These are phyloP conservation scores for Syncephalastrum racemosum DNA, from an alignment of 371 early-diverging fungal genomes.

Conservation along the genomic window DNA sequence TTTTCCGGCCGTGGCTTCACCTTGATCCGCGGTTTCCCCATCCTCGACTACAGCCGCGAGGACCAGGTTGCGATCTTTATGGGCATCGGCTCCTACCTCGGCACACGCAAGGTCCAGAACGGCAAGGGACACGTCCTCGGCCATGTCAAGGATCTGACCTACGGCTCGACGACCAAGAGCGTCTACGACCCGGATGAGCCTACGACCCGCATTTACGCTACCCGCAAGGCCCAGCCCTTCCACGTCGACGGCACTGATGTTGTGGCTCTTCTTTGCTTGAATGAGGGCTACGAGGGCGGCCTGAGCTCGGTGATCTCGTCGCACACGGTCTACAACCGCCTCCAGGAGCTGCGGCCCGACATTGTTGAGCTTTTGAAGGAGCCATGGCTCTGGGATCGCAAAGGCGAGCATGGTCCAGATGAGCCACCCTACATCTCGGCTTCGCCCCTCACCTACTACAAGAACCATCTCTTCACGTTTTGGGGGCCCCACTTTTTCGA, in stretches of 20 bases:
- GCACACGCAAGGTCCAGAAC: slow-evolving; percentile 36
- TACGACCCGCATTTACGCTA: slow-evolving; percentile 48
- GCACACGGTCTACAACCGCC: slow-evolving; percentile 43
- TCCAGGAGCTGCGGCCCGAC: slow-evolving; percentile 37
- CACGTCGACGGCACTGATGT: slow-evolving; percentile 49
- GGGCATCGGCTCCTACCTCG: slow-evolving; percentile 47
- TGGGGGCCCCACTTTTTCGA: slow-evolving; percentile 51
- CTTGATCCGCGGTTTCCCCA: slow-evolving; percentile 41
- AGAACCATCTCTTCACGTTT: slow-evolving; percentile 38
- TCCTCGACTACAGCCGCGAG: slow-evolving; percentile 31
- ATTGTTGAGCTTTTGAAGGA: slow-evolving; percentile 43
- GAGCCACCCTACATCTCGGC: slow-evolving; percentile 34
- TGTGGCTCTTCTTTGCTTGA: slow-evolving; percentile 37
- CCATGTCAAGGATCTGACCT: slow-evolving; percentile 43
- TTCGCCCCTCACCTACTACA: slow-evolving; percentile 30
- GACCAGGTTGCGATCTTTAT: slow-evolving; percentile 43
- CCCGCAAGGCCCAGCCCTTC: slow-evolving; percentile 48
- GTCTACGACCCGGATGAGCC: slow-evolving; percentile 39
- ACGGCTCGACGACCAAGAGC: slow-evolving; percentile 38
- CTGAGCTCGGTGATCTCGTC: slow-evolving; percentile 41
- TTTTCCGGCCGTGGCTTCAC: slow-evolving; percentile 41
- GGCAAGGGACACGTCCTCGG: slow-evolving; percentile 45
- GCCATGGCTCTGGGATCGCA: slow-evolving; percentile 48
- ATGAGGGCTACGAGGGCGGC: slow-evolving; percentile 37
- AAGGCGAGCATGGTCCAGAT: slow-evolving; percentile 33